Conservation (phyloP, 805 yeast genomes). For the Cyberlindnera maclurae region DNA sequence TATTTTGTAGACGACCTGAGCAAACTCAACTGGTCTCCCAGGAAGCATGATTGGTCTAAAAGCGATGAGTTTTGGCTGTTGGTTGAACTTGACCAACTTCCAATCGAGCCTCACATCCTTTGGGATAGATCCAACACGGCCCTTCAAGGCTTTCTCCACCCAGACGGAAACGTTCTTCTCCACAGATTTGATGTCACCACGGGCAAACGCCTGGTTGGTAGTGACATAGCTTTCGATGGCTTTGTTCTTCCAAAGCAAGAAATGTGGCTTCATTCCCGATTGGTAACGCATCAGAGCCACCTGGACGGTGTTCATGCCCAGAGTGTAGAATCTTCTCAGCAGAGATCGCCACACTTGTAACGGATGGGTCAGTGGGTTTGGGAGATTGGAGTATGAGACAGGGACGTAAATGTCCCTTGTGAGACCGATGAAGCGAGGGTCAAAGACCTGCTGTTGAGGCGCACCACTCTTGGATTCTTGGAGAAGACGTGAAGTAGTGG, state of each 20-base stretch:
- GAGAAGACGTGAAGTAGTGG: background rate
- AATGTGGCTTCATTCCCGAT: slow-evolving; percentile 59
- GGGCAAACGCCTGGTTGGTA: slow-evolving; percentile 78
- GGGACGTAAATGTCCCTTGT: slow-evolving; percentile 44
- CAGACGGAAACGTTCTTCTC: slow-evolving; percentile 46
- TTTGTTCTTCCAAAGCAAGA: slow-evolving; percentile 74
- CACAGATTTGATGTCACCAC: slow-evolving; percentile 40
- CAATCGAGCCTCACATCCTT: slow-evolving; percentile 55
- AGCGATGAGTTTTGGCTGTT: slow-evolving; percentile 64
- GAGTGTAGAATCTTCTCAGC: slow-evolving; percentile 51
- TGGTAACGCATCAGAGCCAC: slow-evolving; percentile 62
- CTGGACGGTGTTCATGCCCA: slow-evolving; percentile 64
- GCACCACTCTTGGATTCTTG: slow-evolving; percentile 8
- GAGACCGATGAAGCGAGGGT: slow-evolving; percentile 35
- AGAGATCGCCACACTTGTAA: slow-evolving; percentile 36
- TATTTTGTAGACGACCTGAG: slow-evolving; percentile 57
- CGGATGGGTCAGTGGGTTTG: slow-evolving; percentile 37
- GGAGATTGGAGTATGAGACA: slow-evolving; percentile 38
- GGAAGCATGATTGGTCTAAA: slow-evolving; percentile 63
- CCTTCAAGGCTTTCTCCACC: slow-evolving; percentile 51
- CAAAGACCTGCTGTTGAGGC: slow-evolving; percentile 25
- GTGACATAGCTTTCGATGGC: slow-evolving; percentile 73
- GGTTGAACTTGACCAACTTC: slow-evolving; percentile 66
- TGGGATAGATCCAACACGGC: slow-evolving; percentile 52
- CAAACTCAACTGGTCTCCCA: slow-evolving; percentile 43